Base-by-base conservation (phyloP, 2,329 filamentous ascomycete species). In the Calonectria hawksworthii region DNA sequence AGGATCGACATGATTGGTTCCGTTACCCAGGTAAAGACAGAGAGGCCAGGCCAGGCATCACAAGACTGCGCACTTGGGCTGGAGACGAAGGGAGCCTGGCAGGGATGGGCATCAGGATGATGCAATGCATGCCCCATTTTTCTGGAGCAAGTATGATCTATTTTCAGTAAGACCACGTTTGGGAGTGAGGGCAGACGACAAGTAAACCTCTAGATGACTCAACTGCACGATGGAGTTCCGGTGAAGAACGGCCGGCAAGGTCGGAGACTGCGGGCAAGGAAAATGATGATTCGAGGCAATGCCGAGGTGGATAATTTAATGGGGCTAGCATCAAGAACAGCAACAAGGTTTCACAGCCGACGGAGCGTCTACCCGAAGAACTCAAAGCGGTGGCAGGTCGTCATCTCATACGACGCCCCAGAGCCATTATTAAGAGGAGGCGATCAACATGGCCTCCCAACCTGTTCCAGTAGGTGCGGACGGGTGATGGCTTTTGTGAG, bases 31-130 rank as follows among this genome's bases (percentile, higher is more conserved):
- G 77, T 63, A 59, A 26, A 32, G 34, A 52, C 28, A 47, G 34
- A 50, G 50, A 44, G 72, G 61, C 70, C 79, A 50, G 73, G 75
- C 73, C 67, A 75, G 75, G 74, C 76, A 76, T 81, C 79, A 81
- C 79, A 80, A 81, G 79, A 81, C 78, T 71, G 41, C 54, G 63
- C 68, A 59, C 59, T 59, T 65, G 61, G 65, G 70, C 61, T 69
- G 64, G 54, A 64, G 36, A 63, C 66, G 67, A 78, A 54, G 72
- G 67, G 66, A 77, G 59, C 54, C 68, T 71, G 67, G 52, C 74
- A 77, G 70, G 78, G 78, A 69, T 78, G 64, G 51, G 72, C 78
- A 81, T 81, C 80, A 81, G 73, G 56, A 76, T 81, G 79, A 81
- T 81, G 79, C 78, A 81, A 81, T 80, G 65, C 61, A 59, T 63